phyloP scores from a whole-genome alignment of 1,284 basidiomycete genomes.

The Tilletia indica region DNA sequence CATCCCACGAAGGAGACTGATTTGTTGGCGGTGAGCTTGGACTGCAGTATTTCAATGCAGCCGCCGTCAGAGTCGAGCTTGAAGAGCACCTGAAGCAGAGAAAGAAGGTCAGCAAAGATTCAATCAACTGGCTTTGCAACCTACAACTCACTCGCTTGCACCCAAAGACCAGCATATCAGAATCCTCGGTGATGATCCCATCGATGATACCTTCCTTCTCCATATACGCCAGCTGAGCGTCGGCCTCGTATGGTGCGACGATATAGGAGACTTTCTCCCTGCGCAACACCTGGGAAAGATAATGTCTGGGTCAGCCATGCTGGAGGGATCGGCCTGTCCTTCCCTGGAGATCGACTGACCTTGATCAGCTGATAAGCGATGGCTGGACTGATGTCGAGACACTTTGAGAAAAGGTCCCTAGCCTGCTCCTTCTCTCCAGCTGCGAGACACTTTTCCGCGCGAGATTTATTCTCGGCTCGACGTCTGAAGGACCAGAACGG shows the following conservation, averaged over 20 bases:
- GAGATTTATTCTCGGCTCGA: constrained; percentile 66
- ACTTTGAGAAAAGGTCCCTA: constrained; percentile 83
- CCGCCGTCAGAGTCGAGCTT: constrained; percentile 60
- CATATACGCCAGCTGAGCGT: constrained; percentile 91
- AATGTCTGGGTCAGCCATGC: neutral
- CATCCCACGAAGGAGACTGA: constrained; percentile 81
- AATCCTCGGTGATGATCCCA: constrained; percentile 95
- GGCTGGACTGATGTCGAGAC: constrained; percentile 90
- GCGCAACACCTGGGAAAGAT: constrained; percentile 26
- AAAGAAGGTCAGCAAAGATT: constrained; percentile 57
- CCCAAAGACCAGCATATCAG: constrained; percentile 94
- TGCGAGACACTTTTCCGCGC: constrained; percentile 70
- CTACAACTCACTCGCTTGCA: constrained; percentile 70
- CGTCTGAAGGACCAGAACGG: constrained; percentile 31
- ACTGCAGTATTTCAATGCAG: constrained; percentile 75
- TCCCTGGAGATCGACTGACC: constrained; percentile 58
- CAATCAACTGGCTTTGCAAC: neutral
- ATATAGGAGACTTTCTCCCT: constrained; percentile 63
- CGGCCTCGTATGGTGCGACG: constrained; percentile 97
- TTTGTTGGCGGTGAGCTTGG: constrained; percentile 71
- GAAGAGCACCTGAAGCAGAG: constrained; percentile 37
- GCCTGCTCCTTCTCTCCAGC: constrained; percentile 79
- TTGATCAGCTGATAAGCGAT: constrained; percentile 98
- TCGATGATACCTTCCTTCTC: constrained; percentile 80
- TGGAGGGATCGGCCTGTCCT: neutral